Evolutionary conservation across 2,329 filamentous ascomycete genomes (phyloP).

Genomic region (Penicillium sp.): DNA sequence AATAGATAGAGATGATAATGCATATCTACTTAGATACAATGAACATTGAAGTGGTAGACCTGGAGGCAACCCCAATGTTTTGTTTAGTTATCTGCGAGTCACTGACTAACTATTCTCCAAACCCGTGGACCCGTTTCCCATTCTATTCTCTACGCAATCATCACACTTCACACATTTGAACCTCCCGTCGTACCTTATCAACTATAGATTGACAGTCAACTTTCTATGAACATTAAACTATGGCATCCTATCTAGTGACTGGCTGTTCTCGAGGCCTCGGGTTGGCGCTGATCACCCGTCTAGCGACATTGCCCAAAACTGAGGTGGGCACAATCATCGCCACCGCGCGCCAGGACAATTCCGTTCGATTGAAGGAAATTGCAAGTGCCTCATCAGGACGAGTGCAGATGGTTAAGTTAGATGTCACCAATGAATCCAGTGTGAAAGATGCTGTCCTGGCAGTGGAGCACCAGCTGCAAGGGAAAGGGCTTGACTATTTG

Average conservation of each 20-base stretch:
- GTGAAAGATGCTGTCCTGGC: slow-evolving; percentile 28
- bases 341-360: slow-evolving; percentile 30
- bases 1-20: background rate
- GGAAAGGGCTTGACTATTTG: slow-evolving; percentile 40
- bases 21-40: background rate
- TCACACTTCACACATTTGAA: background rate
- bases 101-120: background rate
- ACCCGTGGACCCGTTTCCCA: background rate
- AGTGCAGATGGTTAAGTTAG: slow-evolving; percentile 32
- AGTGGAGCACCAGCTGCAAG: slow-evolving; percentile 30
- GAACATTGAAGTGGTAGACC: background rate
- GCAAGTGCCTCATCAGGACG: slow-evolving; percentile 28
- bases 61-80: background rate
- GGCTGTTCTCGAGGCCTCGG: slow-evolving; percentile 33
- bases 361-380: slow-evolving; percentile 29
- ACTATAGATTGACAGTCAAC: too few species aligned
- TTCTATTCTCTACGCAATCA: background rate
- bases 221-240: slow-evolving; percentile 6
- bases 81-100: background rate
- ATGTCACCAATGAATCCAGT: slow-evolving; percentile 30
- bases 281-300: slow-evolving; percentile 26
- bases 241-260: slow-evolving; percentile 34
- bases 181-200: background rate
- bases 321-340: slow-evolving; percentile 38
- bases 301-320: slow-evolving; percentile 24